phyloP scores from a whole-genome alignment of 176 grass and related monocot species.

The Olyra latifolia region DNA sequence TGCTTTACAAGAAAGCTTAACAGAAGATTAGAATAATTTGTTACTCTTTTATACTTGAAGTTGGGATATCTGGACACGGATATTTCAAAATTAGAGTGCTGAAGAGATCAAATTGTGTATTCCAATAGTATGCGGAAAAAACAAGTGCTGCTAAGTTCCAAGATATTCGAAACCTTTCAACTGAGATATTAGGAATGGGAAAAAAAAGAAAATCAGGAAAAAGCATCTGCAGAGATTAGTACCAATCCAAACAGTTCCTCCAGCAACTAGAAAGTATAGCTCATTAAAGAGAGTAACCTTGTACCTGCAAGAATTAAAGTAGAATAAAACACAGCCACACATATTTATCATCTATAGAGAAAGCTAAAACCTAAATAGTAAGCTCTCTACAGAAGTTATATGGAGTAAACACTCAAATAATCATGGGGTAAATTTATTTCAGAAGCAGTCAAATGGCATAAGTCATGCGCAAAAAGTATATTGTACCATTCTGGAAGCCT shows the following conservation, averaged over 20 bases:
- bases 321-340: background rate
- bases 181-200: background rate
- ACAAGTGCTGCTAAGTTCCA: background rate
- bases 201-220: background rate
- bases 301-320: conserved; percentile 75
- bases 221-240: conserved; percentile 35
- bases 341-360: conserved; percentile 18
- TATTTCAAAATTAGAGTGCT: background rate
- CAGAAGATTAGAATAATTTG: background rate
- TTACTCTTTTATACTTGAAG: background rate
- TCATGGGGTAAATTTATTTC: background rate
- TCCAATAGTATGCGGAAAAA: background rate
- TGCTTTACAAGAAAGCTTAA: background rate
- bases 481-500: conserved; percentile 86
- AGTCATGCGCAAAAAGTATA: background rate
- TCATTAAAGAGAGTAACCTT: conserved; percentile 97
- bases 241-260: conserved; percentile 98
- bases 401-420: conserved; percentile 2
- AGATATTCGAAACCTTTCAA: conserved; percentile 17
- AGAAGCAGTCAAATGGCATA: conserved; percentile 4
- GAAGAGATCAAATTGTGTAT: background rate
- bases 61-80: background rate
- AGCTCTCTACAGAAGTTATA: conserved; percentile 10
- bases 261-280: conserved; percentile 91
- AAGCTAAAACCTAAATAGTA: conserved; percentile 32